Evolutionary conservation across 345 rosid genomes (phyloP), one percentile per base, ranked within the genome.

Genomic region (Gossypium anomalum): DNA sequence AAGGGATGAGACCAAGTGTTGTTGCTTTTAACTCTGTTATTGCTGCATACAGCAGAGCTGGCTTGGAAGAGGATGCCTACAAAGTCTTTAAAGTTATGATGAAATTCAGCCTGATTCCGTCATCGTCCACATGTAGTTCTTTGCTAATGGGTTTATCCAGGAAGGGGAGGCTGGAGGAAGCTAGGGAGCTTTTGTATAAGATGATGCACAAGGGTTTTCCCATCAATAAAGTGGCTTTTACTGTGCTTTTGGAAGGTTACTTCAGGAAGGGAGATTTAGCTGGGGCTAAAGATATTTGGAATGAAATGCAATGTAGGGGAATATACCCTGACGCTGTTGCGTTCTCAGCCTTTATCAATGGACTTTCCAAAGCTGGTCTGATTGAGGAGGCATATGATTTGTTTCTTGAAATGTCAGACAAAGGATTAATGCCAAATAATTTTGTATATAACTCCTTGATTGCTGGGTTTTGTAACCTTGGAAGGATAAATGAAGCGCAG

Each of bases 371-470:
- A 74, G 87, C 84, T 15, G 91, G 92, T 66, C 74, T 84, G 57
- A 63, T 91, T 81, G 91, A 83, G 77, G 91, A 89, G 76, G 93
- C 92, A 61, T 83, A 80, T 65, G 78, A 72, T 29, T 64, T 81
- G 47, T 91, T 85, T 79, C 75, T 78, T 67, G 89, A 88, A 76
- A 89, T 91, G 93, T 84, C 60, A 15, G 73, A 73, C 75, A 84
- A 67, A 82, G 92, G 90, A 9, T 79, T 81, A 80, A 75, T 83
- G 53, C 92, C 93, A 52, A 91, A 91, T 81, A 89, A 86, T 75
- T 91, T 83, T 64, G 79, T 69, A n/a, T 91, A 91, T 65, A 91
- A 87, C 78, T 81, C 93, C 53, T 74, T 91, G 79, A 91, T 89
- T 45, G 64, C 75, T 51, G 97, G 92, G 29, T 86, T 89, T 64